Conservation (phyloP, 768 basidiomycete species). For the Pleurotus salmoneostramineus region DNA sequence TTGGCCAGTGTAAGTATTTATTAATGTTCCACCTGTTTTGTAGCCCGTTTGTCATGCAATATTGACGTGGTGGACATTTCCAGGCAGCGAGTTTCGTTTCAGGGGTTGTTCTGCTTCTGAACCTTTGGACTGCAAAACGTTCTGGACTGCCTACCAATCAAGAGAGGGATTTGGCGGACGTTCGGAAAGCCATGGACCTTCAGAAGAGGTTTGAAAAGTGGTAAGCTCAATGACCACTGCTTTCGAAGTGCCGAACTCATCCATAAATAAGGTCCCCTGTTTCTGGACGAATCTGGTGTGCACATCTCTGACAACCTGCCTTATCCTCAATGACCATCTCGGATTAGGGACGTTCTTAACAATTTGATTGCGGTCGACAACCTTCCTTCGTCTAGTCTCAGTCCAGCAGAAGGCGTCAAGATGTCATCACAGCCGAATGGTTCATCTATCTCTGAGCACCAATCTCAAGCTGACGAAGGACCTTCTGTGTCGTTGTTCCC, state of each 20-base stretch:
- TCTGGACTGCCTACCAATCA: slow-evolving; percentile 42
- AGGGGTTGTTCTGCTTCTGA: slow-evolving; percentile 56
- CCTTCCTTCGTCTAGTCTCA: slow-evolving; percentile 13
- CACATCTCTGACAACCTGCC: not conserved
- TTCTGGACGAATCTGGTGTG: slow-evolving; percentile 37
- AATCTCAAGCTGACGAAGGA: no score
- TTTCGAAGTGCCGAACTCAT: not conserved
- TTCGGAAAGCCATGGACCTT: slow-evolving; percentile 53
- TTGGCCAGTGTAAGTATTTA: not conserved
- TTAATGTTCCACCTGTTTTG: no score
- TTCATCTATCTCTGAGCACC: not conserved
- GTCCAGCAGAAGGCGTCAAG: slow-evolving; percentile 32
- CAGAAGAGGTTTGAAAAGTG: slow-evolving; percentile 38
- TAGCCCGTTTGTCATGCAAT: not conserved
- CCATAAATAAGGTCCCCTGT: slow-evolving; percentile 29
- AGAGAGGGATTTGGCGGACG: slow-evolving; percentile 53
- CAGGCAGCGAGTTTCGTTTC: slow-evolving; percentile 32
- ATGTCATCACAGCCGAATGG: not conserved
- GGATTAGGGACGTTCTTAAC: slow-evolving; percentile 14
- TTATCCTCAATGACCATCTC: not conserved
- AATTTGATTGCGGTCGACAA: slow-evolving; percentile 17
- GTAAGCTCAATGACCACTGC: slow-evolving; percentile 17
- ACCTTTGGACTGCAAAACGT: slow-evolving; percentile 59
- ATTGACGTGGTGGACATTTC: not conserved
- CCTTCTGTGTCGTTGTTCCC: no score